Evolutionary conservation across 495 filamentous ascomycete species (phyloP), one percentile per base, ranked within the genome.

Genomic region (Friedmanniomyces endolithicus): DNA sequence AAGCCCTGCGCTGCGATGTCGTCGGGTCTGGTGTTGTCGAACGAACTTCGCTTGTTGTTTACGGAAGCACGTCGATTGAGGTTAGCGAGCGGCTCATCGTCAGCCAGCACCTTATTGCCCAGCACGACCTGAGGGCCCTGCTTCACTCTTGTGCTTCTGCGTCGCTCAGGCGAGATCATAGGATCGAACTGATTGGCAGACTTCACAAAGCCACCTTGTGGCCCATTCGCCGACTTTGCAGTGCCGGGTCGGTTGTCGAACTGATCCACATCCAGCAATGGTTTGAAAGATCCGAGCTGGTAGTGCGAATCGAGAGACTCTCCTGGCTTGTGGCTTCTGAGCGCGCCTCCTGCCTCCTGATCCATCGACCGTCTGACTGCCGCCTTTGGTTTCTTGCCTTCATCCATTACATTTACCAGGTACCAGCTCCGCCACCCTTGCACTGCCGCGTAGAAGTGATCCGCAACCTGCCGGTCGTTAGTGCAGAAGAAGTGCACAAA

Each of bases 401-500:
- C 75, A 37, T 77, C 83, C 69, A 81, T 74, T 56, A 74, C 72
- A 61, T 84, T 80, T 27, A 87, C 80, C 20, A 95, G 64, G 65
- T 94, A 92, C 88, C 89, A 88, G 67, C 86, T 90, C 53, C 92
- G 74, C 90, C 88, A 96, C 43, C 72, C 70, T 56, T 92, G 86
- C 1, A 94, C 75, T 4, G 75, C 73, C 29, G 73, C 70, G 64
- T 86, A 83, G 73, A 87, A 95, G 25, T 73, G 69, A 22, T 76
- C 72, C 1, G 85, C 86, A 6, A 84, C 65, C 1, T 72, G 61
- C 14, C 74, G 72, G 58, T 95, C 86, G 17, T 85, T 86, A 8
- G 83, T 88, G 40, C 79, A 79, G 69, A 98, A 94, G 67, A 89
- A 95, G 58, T 97, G 90, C 11, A 94, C 82, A 66, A 86, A 98